Evolutionary conservation across 169 alveolate genomes (phyloP).

Genomic region (Plasmodium sp.): DNA sequence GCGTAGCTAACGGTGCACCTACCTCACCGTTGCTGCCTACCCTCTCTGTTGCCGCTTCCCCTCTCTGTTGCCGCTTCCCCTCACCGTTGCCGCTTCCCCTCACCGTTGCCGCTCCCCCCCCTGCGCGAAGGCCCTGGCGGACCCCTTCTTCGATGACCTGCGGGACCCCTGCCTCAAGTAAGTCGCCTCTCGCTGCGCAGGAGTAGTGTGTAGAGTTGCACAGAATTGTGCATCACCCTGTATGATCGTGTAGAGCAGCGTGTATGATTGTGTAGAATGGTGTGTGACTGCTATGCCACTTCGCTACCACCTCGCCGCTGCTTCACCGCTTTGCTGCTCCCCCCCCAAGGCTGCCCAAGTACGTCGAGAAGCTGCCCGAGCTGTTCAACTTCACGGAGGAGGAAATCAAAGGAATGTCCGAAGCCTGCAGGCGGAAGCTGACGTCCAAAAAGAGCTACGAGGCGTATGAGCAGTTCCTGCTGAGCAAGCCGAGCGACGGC

Average conservation of each 20-base stretch:
- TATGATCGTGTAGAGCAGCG: too few relatives aligned
- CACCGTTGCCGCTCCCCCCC: too few relatives aligned
- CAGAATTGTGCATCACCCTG: too few relatives aligned
- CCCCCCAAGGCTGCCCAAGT: conserved; percentile 51
- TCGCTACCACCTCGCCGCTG: not conserved
- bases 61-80: conserved; percentile 21
- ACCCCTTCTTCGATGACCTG: conserved; percentile 95
- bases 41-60: not conserved
- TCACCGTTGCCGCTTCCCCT: not conserved
- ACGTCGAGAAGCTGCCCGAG: conserved; percentile 76
- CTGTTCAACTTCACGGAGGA: conserved; percentile 71
- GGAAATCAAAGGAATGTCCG: conserved; percentile 76
- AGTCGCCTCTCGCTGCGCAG: not conserved
- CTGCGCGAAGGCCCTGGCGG: conserved; percentile 90
- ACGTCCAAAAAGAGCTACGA: conserved; percentile 28
- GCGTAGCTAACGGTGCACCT: not conserved
- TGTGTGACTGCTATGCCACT: not conserved
- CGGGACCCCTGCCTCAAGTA: conserved; percentile 83
- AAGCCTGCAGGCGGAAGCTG: conserved; percentile 40
- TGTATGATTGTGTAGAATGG: not conserved
- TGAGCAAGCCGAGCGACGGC: not conserved
- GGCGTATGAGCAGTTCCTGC: not conserved
- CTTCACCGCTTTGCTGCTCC: not conserved
- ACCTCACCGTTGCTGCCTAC: not conserved
- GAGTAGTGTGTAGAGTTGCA: not conserved